Evolutionary conservation across 495 filamentous ascomycete species (phyloP).

Genomic region (Penicillium goetzii): DNA sequence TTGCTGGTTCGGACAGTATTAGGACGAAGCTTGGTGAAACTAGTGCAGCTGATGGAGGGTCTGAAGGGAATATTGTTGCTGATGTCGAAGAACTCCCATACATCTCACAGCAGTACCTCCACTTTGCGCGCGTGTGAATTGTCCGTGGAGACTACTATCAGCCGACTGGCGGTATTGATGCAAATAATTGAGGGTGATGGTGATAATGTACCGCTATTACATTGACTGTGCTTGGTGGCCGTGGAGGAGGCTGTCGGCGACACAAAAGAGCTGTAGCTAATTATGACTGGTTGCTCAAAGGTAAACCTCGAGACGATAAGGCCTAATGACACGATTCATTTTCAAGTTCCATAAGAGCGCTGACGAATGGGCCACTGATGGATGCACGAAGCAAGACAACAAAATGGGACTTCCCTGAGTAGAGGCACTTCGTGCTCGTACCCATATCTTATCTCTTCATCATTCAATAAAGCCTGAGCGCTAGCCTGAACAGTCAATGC

Average conservation of each 20-base stretch:
- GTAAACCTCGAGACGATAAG: neutral
- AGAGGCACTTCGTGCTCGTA: neutral
- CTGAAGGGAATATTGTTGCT: conserved; percentile 22
- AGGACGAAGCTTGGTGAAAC: conserved; percentile 28
- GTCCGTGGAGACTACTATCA: conserved; percentile 30
- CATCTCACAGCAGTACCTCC: conserved; percentile 18
- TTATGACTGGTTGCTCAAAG: neutral
- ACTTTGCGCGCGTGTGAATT: conserved; percentile 29
- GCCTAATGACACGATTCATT: neutral
- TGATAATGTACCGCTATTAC: conserved; percentile 7
- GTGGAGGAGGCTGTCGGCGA: neutral
- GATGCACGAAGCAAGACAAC: neutral
- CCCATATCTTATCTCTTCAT: neutral
- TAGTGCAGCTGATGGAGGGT: conserved; percentile 33
- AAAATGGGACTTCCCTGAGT: neutral
- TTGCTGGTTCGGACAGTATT: conserved; percentile 35
- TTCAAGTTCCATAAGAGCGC: neutral
- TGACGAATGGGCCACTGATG: neutral
- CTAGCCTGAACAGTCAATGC: neutral
- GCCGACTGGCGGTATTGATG: conserved; percentile 33
- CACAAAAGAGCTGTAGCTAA: neutral
- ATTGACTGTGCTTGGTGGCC: neutral
- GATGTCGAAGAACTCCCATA: conserved; percentile 21
- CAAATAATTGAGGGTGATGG: conserved; percentile 30
- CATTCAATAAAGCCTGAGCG: neutral